phyloP scores from a whole-genome alignment of 331 rosid species.

The Prunus yedoensis region DNA sequence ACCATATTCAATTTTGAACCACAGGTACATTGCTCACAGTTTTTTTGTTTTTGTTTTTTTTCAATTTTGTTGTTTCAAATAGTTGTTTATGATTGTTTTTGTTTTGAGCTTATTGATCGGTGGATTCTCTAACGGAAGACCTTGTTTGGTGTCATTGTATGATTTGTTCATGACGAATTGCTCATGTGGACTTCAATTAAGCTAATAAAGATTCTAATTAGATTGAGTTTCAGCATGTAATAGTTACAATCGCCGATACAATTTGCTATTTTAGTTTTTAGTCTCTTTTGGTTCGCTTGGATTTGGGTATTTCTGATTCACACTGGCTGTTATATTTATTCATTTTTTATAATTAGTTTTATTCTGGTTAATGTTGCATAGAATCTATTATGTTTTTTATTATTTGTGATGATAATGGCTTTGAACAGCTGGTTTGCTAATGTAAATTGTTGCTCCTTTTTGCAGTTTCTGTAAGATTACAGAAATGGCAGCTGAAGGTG shows the following conservation, averaged over 20 bases:
- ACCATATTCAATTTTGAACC: not conserved
- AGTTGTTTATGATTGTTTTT: not conserved
- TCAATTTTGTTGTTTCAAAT: not conserved
- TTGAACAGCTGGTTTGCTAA: not conserved
- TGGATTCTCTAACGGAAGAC: not conserved
- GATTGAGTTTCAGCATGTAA: not conserved
- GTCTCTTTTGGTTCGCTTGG: not conserved
- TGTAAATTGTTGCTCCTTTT: not conserved
- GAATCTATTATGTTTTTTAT: too few species aligned
- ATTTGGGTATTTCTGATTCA: not conserved
- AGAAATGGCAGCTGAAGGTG: conserved; percentile 70
- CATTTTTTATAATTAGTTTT: too few species aligned
- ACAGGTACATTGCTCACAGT: not conserved
- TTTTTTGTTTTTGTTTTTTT: not conserved
- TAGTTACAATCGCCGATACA: not conserved
- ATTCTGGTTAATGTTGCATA: too few species aligned
- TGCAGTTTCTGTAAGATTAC: conserved; percentile 49
- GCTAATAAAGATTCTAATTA: too few species aligned
- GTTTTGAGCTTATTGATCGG: not conserved
- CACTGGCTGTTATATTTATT: too few species aligned
- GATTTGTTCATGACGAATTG: not conserved
- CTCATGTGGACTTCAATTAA: not conserved
- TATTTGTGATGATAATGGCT: not conserved
- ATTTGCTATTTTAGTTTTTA: not conserved
- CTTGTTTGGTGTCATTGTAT: too few species aligned